Percentiles rank a stretch among this genome's conserved stretches.
phyloP scores from a whole-genome alignment of 2,329 filamentous ascomycete species.

The Aspergillus texensis region DNA sequence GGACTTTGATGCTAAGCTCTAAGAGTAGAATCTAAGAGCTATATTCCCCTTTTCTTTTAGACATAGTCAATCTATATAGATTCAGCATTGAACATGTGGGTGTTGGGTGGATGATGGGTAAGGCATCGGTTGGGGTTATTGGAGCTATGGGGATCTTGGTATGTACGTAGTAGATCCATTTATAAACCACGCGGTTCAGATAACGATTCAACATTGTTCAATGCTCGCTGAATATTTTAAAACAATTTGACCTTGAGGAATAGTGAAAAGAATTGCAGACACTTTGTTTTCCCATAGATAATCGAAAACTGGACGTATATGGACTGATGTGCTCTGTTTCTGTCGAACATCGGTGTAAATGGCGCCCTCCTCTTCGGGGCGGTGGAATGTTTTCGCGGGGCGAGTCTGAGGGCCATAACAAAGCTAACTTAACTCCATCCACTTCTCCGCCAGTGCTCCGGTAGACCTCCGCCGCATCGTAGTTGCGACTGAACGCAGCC shows the following conservation, averaged over 20 bases:
- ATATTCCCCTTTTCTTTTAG: background rate
- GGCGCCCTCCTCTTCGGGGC: conserved; percentile 9
- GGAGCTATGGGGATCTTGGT: background rate
- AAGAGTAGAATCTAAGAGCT: background rate
- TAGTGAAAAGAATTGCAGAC: background rate
- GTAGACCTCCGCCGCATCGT: conserved; percentile 3
- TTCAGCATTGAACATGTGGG: background rate
- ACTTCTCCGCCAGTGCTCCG: conserved; percentile 5
- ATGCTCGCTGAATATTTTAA: background rate
- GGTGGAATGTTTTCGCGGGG: conserved; percentile 35
- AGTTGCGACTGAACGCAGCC: background rate
- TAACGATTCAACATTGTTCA: background rate
- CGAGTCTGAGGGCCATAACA: conserved; percentile 3
- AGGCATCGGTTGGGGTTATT: background rate
- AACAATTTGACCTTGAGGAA: background rate
- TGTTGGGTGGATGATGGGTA: conserved; percentile 2
- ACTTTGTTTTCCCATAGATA: background rate
- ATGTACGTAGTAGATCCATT: conserved; percentile 1
- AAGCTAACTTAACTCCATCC: conserved; percentile 1
- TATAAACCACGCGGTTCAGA: background rate
- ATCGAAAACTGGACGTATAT: background rate
- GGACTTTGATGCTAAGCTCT: conserved; percentile 81
- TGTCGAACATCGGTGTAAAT: background rate
- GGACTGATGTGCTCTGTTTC: background rate
- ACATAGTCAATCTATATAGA: background rate